Base-by-base conservation (phyloP, 73 alveolate species). In the Blepharisma japonicum region DNA sequence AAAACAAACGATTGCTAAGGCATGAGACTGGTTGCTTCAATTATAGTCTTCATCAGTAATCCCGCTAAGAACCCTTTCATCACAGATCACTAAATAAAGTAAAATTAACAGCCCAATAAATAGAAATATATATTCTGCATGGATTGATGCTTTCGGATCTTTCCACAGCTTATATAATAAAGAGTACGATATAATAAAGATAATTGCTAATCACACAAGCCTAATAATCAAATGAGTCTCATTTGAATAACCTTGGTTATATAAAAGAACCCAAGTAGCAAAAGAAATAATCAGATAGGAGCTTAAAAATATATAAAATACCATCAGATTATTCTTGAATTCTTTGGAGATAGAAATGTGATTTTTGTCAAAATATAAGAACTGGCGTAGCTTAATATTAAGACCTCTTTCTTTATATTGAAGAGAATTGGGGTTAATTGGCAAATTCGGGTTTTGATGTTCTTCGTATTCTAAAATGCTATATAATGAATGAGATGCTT, bases 1-100 rank as follows among this genome's bases (percentile, higher is more conserved):
- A 2, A 18, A 25, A 5, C 49, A 14, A 20, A 5, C 47, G 47
- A 61, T n/a, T 14, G 18, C 74, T 20, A 61, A 11, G 14, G 5
- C 47, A 20, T 14, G 47, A 18, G 74, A 39, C 47, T 61, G 50
- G 47, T 61, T 61, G 47, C 18, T n/a, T 51, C 21, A 1, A 18
- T 61, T 61, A 5, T 61, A 61, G 47, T 61, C 74, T 25, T 61
- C 74, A 25, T 39, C 74, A 5, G 74, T 61, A 25, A 61, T 20
- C 48, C 47, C 18, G 2, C 18, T 14, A 0, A 61, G 47, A 3
- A 61, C 47, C 23, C 47, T 61, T 20, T n/a, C 50, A 61, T 61
- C 74, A 61, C 47, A n/a, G 14, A 61, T 14, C 18, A 61, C 23
- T 14, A 61, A 25, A 25, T 61, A 61, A 8, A 14, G 18, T 14